These are phyloP conservation scores for Lentinula boryana DNA, from an alignment of 768 basidiomycete species.

Conservation along the genomic window DNA sequence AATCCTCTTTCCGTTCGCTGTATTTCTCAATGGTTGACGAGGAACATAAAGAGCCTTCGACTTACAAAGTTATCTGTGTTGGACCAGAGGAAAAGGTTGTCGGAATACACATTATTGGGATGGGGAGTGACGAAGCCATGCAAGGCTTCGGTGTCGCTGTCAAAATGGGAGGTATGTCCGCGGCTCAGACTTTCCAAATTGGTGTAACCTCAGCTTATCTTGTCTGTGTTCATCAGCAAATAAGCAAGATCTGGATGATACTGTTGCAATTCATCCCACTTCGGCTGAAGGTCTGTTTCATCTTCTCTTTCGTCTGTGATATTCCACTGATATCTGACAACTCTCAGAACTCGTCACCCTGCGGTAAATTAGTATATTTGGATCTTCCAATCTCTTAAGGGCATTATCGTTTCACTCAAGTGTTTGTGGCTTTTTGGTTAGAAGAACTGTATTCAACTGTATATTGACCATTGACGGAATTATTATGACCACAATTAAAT, in stretches of 20 bases:
- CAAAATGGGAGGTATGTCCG: slow-evolving; percentile 75
- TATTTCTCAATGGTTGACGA: slow-evolving; percentile 92
- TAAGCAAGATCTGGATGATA: slow-evolving; percentile 80
- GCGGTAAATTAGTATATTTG: slow-evolving; percentile 22
- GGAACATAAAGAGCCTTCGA: slow-evolving; percentile 89
- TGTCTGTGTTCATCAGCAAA: slow-evolving; percentile 37
- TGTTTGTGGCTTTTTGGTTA: too few species aligned
- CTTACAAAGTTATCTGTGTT: slow-evolving; percentile 85
- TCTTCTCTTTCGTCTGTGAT: background rate
- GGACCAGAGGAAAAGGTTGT: slow-evolving; percentile 93
- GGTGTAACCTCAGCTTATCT: background rate
- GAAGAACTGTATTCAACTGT: too few species aligned
- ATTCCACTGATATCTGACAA: slow-evolving; percentile 9
- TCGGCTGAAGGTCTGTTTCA: slow-evolving; percentile 64
- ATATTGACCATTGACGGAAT: too few species aligned
- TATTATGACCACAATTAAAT: too few species aligned
- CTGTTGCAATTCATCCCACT: slow-evolving; percentile 90
- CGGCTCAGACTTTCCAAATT: background rate
- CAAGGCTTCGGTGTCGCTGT: slow-evolving; percentile 98
- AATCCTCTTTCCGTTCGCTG: slow-evolving; percentile 73
- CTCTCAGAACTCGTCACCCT: slow-evolving; percentile 51
- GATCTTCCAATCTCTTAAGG: too few species aligned
- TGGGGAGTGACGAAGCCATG: slow-evolving; percentile 88
- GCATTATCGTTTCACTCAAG: too few species aligned
- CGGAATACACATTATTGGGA: slow-evolving; percentile 90